Evolutionary conservation across 495 filamentous ascomycete species (phyloP).

Genomic region (Penicillium argentinense): DNA sequence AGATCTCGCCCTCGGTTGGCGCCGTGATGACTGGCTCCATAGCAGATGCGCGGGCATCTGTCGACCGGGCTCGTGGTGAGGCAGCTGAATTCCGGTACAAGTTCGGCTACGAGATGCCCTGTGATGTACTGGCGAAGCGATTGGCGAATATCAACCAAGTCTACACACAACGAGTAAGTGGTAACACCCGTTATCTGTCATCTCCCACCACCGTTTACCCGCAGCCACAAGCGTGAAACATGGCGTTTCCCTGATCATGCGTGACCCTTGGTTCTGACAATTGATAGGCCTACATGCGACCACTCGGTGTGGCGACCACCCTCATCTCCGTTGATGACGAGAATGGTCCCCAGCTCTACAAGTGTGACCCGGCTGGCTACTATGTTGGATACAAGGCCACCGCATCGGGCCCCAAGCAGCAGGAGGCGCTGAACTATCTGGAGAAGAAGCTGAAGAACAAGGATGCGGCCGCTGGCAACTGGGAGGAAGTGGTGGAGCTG

Average conservation of each 20-base stretch:
- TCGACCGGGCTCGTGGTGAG: constrained; percentile 88
- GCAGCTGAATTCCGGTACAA: constrained; percentile 98
- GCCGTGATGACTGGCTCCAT: constrained; percentile 99
- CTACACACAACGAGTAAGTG: constrained; percentile 89
- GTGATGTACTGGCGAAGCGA: constrained; percentile 92
- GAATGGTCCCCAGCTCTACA: constrained; percentile 94
- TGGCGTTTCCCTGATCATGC: neutral
- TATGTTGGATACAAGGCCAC: constrained; percentile 98
- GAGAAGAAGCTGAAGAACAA: constrained; percentile 99
- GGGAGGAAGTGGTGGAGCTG: constrained; percentile 97
- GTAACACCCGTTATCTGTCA: constrained; percentile 1
- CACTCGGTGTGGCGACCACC: constrained; percentile 90
- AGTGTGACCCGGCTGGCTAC: constrained; percentile 97
- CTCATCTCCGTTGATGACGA: constrained; percentile 92
- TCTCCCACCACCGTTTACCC: neutral
- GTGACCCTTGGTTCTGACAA: constrained; percentile 4
- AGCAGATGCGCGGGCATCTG: constrained; percentile 90
- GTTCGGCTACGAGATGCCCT: constrained; percentile 99
- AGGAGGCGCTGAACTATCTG: constrained; percentile 94
- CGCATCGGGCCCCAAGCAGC: constrained; percentile 93
- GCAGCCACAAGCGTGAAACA: neutral
- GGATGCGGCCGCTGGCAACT: constrained; percentile 86
- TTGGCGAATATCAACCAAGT: constrained; percentile 99
- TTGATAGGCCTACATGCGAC: constrained; percentile 91
- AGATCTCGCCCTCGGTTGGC: constrained; percentile 90